Base-by-base conservation (phyloP, 129 eudicot genomes). In the carrot (Daucus carota) region DNA sequence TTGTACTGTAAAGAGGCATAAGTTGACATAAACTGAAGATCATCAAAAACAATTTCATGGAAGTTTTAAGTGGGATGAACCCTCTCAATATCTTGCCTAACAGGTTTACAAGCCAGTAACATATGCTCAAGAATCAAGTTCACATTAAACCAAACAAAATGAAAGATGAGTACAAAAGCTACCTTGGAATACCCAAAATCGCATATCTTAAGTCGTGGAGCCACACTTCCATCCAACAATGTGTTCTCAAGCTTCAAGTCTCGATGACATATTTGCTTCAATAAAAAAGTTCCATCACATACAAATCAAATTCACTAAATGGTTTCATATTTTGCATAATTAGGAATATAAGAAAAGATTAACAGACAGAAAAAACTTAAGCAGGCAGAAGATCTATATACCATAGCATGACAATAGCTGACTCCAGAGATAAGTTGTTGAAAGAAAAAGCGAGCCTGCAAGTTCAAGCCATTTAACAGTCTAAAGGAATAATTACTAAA, bases 181-280 rank as follows among this genome's bases (percentile, higher is more conserved):
- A 90, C 92, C 96, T 90, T 90, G 42, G 96, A 90, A 78, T 90
- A 90, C 66, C 96, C 96, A 76, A 90, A 90, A 82, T 90, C 96
- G 60, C 96, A 90, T 68, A 90, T 90, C 82, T 90, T 90, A 46
- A 87, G 76, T 60, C 96, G 85, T 43, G 96, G 96, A 69, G 96
- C 96, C 75, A 84, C 88, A 72, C 96, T 90, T 60, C 92, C 96
- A 79, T 90, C 96, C 87, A 90, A 80, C 72, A 90, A 79, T 20
- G 96, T 90, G 80, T 90, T 90, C 68, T 90, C 92, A 62, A 90
- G 86, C 90, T 90, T 90, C 76, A 90, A 78, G 77, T 90, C 92
- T 40, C 96, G 88, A 76, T 90, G 96, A 78, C 96, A 90, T 81
- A 90, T 86, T 90, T 90, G 96, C 96, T 87, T 90, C 77, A 20